phyloP scores from a whole-genome alignment of 1,139 yeast species.

The Geotrichum macrosporum region DNA sequence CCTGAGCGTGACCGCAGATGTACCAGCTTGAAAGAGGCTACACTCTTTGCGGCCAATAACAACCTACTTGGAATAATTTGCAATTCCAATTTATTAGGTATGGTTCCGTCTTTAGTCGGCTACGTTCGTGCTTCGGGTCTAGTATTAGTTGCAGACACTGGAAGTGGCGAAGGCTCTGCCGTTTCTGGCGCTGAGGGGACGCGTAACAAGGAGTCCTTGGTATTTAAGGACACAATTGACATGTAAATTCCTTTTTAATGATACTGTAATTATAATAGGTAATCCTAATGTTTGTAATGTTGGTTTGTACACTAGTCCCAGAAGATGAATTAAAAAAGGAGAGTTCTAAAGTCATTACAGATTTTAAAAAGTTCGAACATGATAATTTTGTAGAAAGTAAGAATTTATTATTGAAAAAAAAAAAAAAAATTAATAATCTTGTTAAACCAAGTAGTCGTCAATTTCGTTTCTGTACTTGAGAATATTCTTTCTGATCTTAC shows the following conservation, averaged over 20 bases:
- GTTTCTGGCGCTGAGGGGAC: constrained; percentile 66
- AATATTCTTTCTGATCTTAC: constrained; percentile 87
- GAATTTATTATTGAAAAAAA: too few species aligned
- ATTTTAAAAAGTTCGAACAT: constrained; percentile 3
- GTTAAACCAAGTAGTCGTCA: constrained; percentile 40
- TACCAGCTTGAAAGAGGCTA: constrained; percentile 56
- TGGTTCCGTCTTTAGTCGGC: constrained; percentile 73
- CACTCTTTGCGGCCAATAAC: constrained; percentile 71
- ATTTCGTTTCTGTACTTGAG: constrained; percentile 74
- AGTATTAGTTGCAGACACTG: constrained; percentile 61
- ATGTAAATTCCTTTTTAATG: constrained; percentile 43
- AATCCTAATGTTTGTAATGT: too few species aligned
- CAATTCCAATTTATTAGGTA: constrained; percentile 61
- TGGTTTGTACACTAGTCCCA: too few species aligned
- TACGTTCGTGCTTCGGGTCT: constrained; percentile 77
- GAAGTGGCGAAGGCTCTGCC: background rate
- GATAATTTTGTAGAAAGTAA: too few species aligned
- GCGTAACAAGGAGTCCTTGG: constrained; percentile 59
- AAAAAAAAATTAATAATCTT: too few species aligned
- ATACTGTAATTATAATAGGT: background rate
- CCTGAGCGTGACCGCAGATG: constrained; percentile 44
- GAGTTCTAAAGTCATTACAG: background rate
- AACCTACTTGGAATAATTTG: constrained; percentile 80
- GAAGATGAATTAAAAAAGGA: background rate
- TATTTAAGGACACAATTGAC: constrained; percentile 66